These are phyloP conservation scores for Neurospora sp. DNA, from an alignment of 495 filamentous ascomycete genomes.

Conservation along the genomic window DNA sequence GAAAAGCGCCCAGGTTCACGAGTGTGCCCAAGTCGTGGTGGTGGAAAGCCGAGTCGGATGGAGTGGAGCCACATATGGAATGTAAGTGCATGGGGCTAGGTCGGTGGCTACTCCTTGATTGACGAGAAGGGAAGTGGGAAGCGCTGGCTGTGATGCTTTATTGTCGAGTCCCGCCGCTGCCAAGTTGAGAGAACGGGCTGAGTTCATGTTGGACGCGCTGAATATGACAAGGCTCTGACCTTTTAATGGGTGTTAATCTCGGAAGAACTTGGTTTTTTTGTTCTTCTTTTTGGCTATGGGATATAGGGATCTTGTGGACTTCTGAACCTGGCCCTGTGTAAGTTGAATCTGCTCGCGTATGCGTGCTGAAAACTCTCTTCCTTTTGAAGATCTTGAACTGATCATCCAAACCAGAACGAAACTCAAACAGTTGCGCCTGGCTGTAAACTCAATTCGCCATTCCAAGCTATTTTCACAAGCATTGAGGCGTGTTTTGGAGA, in stretches of 20 bases:
- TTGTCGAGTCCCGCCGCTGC: background rate
- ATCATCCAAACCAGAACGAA: background rate
- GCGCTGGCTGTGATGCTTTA: background rate
- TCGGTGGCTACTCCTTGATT: background rate
- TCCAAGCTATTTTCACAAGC: background rate
- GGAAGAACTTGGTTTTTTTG: background rate
- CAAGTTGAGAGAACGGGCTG: background rate
- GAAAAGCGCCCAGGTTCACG: background rate
- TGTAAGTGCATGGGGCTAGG: background rate
- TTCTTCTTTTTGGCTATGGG: background rate
- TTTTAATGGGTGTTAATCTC: background rate
- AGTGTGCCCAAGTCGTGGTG: background rate
- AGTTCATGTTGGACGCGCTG: background rate
- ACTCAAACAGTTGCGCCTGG: background rate
- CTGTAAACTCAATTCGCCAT: background rate
- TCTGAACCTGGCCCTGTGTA: background rate
- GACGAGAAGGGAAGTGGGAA: background rate
- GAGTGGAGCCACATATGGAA: background rate
- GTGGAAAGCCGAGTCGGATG: background rate
- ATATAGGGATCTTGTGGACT: background rate
- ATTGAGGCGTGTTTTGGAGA: background rate
- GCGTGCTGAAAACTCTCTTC: background rate
- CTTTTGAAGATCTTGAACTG: background rate
- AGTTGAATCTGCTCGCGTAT: background rate
- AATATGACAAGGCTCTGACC: background rate